Evolutionary conservation across 306 rosid genomes (phyloP).

Genomic region (Lathyrus tuberosus): DNA sequence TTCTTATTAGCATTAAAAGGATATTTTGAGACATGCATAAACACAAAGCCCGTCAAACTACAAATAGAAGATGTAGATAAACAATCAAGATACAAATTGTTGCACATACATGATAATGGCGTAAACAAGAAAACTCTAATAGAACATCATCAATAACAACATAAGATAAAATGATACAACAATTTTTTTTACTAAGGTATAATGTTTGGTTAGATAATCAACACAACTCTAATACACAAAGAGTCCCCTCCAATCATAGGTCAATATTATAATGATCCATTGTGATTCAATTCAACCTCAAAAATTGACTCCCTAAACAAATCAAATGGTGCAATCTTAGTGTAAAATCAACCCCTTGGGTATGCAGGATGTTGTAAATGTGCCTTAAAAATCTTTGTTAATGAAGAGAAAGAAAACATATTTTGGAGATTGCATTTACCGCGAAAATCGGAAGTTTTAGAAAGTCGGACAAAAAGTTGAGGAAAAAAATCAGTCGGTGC

Average conservation of each 20-base stretch:
- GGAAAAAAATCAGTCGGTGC: no score
- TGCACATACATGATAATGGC: constrained; percentile 9
- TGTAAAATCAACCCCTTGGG: neutral
- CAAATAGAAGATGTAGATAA: neutral
- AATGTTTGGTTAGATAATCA: neutral
- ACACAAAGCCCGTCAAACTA: constrained; percentile 13
- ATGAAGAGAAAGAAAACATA: no score
- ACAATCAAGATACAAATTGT: neutral
- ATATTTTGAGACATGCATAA: neutral
- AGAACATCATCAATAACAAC: neutral
- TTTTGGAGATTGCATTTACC: no score
- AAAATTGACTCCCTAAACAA: constrained; percentile 5
- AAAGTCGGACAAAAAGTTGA: no score
- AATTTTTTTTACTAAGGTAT: neutral
- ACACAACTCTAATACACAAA: neutral
- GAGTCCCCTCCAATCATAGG: constrained; percentile 23
- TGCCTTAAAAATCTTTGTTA: no score
- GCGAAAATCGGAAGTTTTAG: no score
- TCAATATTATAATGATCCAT: constrained; percentile 1
- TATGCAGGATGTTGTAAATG: no score
- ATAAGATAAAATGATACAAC: neutral
- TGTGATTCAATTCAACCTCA: neutral
- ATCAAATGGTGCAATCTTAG: neutral
- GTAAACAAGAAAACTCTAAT: constrained; percentile 13
- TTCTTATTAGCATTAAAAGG: neutral